Evolutionary conservation across 805 yeast species (phyloP), one percentile per base, ranked within the genome.

Genomic region (Hanseniaspora jakobsenii): DNA sequence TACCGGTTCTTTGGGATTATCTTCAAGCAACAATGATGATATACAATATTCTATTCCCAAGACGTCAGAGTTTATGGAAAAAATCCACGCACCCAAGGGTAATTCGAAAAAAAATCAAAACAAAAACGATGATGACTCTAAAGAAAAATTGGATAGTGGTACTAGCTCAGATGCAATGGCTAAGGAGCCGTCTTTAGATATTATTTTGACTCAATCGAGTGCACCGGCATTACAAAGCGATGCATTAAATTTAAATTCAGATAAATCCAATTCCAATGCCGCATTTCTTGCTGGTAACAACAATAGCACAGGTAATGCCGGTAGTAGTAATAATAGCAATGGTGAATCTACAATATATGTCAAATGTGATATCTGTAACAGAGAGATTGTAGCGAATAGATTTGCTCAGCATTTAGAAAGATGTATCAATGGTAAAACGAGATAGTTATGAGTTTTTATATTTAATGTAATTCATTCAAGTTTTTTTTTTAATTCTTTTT

Each of bases 381-480:
- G 98, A 47, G 84, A 79, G 54, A 80, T 89, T 6, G 89, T 95
- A 0, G 95, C 94, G 1, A 80, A 83, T 30, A 66, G 98, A 48
- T 87, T 84, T 67, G 96, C 97, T 2, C 86, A 83, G 32, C 98
- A 89, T 62, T 70, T 89, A 24, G 93, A 86, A 57, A 76, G 94
- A 53, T 89, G 98, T 58, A 61, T 86, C 19, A 83, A 84, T 35
- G 81, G 95, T 10, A 71, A 82, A 47, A 66, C 67, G 21, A 63
- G 77, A 51, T 66, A 70, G 21, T 10, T 32, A 17, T 18, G 7
- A 32, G 8, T 9, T 7, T 9, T 7, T 14, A 30, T 8, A n/a
- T 14, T 30, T 10, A 6, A 29, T 29, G 27, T 10, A 7, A 7
- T 24, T 24, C 6, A 7, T 24, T 10, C 9, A 10, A 24, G 27